These are phyloP conservation scores for Haplographium delicatum DNA, from an alignment of 495 filamentous ascomycete species.

Conservation along the genomic window DNA sequence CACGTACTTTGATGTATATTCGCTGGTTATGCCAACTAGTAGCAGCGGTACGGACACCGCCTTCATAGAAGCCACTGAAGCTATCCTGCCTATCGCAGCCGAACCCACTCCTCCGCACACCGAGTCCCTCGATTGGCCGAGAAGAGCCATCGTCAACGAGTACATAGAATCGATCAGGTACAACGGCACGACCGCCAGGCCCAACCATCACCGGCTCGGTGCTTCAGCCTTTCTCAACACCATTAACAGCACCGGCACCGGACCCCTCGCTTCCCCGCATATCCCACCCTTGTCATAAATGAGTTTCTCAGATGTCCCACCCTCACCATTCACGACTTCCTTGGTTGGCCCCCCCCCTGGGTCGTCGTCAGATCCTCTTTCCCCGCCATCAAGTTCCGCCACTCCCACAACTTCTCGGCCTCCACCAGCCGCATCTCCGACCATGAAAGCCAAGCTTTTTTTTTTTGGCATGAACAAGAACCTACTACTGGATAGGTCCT, in stretches of 20 bases:
- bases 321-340: neutral
- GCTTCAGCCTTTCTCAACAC: neutral
- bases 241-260: too few relatives aligned
- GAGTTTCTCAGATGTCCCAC: neutral
- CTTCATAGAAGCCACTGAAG: neutral
- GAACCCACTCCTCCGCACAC: neutral
- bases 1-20: too few relatives aligned
- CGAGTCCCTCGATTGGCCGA: neutral
- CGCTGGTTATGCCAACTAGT: too few relatives aligned
- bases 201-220: neutral
- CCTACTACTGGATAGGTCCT: neutral
- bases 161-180: conserved; percentile 1
- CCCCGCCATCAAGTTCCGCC: neutral
- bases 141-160: conserved; percentile 1
- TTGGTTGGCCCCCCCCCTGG: neutral
- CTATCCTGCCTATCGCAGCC: neutral
- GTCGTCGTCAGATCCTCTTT: neutral
- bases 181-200: neutral
- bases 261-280: too few relatives aligned
- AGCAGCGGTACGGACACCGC: conserved; percentile 1
- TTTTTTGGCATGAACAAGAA: neutral
- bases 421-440: neutral
- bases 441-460: neutral
- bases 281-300: too few relatives aligned
- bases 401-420: neutral